phyloP scores from a whole-genome alignment of 352 stramenopile genomes.

The Phytopythium cucurbitacearum region DNA sequence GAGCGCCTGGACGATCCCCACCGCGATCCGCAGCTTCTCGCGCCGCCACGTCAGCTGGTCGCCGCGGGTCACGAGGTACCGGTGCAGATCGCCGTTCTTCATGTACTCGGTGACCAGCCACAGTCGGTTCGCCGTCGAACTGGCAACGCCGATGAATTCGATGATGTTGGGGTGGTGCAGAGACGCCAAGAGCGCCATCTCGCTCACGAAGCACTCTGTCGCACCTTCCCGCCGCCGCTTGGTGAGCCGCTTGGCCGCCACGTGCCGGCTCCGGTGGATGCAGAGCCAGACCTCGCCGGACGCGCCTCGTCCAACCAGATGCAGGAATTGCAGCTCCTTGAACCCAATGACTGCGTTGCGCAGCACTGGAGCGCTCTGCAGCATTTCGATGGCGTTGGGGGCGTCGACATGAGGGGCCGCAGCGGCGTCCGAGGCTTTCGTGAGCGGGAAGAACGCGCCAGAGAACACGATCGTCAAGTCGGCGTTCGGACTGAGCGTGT shows the following conservation, averaged over 20 bases:
- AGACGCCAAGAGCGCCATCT: slow-evolving; percentile 25
- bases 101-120: slow-evolving; percentile 48
- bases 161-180: slow-evolving; percentile 36
- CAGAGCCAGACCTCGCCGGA: slow-evolving; percentile 33
- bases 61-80: slow-evolving; percentile 24
- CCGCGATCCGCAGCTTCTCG: slow-evolving; percentile 37
- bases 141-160: slow-evolving; percentile 35
- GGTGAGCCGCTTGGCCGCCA: slow-evolving; percentile 35
- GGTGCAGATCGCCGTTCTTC: slow-evolving; percentile 27
- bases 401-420: slow-evolving; percentile 11
- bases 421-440: slow-evolving; percentile 11
- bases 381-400: slow-evolving; percentile 9
- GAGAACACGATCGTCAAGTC: slow-evolving; percentile 7
- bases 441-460: slow-evolving; percentile 12
- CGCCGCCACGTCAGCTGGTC: slow-evolving; percentile 28
- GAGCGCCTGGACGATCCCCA: slow-evolving; percentile 41
- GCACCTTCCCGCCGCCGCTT: slow-evolving; percentile 12
- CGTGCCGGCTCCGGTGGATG: slow-evolving; percentile 19
- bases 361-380: slow-evolving; percentile 19
- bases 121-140: slow-evolving; percentile 33
- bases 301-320: slow-evolving; percentile 18
- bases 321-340: slow-evolving; percentile 28
- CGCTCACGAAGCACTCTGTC: slow-evolving; percentile 26
- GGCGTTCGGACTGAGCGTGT: slow-evolving; percentile 8
- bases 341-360: slow-evolving; percentile 23